These are phyloP conservation scores for Xylaria bambusicola DNA, from an alignment of 495 filamentous ascomycete genomes.

Conservation along the genomic window DNA sequence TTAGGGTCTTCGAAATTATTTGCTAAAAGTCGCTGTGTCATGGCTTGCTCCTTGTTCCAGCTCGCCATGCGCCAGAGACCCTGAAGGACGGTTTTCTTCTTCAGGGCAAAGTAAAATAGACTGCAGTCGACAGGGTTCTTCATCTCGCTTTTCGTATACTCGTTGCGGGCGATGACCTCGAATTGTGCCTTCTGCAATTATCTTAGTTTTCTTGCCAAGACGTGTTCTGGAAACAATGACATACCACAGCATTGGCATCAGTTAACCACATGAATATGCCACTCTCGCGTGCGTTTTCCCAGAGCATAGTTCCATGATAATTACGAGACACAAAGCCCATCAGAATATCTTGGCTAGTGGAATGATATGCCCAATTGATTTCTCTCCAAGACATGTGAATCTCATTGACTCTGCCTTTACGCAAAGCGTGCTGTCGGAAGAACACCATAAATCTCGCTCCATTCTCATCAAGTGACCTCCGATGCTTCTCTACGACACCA, in stretches of 20 bases:
- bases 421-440: constrained; percentile 80
- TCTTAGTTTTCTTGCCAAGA: neutral
- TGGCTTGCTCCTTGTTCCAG: constrained; percentile 83
- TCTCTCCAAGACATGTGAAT: constrained; percentile 85
- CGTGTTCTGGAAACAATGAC: constrained; percentile 24
- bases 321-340: constrained; percentile 83
- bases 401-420: constrained; percentile 63
- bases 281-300: constrained; percentile 81
- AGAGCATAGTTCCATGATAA: constrained; percentile 74
- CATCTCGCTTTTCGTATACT: constrained; percentile 84
- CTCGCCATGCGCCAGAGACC: constrained; percentile 95
- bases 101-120: constrained; percentile 85
- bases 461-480: constrained; percentile 90
- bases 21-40: constrained; percentile 72
- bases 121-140: constrained; percentile 95
- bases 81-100: constrained; percentile 87
- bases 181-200: constrained; percentile 68
- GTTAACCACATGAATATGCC: constrained; percentile 96
- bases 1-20: constrained; percentile 86
- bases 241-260: constrained; percentile 73
- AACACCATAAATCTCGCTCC: constrained; percentile 88
- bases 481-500: constrained; percentile 83
- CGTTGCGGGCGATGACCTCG: constrained; percentile 85
- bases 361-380: constrained; percentile 93
- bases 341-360: constrained; percentile 88